Evolutionary conservation across 306 rosid genomes (phyloP).

Genomic region (Oemleria cerasiformis): DNA sequence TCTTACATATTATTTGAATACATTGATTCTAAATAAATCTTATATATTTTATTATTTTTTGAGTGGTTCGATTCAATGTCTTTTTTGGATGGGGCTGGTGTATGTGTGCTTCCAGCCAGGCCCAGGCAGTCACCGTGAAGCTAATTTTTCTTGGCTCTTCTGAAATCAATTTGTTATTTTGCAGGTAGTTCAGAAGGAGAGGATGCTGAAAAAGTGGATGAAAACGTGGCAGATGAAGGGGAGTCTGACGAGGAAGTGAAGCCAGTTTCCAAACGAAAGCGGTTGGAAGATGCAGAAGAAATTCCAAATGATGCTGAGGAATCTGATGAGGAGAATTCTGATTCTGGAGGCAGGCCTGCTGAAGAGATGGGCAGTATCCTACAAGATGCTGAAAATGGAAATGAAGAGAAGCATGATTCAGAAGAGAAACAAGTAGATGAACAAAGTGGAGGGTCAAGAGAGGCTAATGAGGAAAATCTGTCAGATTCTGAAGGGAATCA

Average conservation of each 20-base stretch:
- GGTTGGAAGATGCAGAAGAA: conserved; percentile 29
- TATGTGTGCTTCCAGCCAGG: background rate
- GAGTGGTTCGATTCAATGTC: background rate
- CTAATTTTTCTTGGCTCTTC: background rate
- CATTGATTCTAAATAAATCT: too few relatives aligned
- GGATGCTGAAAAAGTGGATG: conserved; percentile 38
- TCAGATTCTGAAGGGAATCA: conserved; percentile 45
- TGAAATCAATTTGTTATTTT: conserved; percentile 13
- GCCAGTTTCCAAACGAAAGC: conserved; percentile 43
- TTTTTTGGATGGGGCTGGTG: conserved; percentile 7
- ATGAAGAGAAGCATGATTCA: conserved; percentile 39
- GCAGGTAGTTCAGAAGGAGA: conserved; percentile 65
- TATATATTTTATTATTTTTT: too few relatives aligned
- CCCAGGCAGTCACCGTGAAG: background rate
- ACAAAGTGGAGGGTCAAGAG: conserved; percentile 43
- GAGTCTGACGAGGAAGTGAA: conserved; percentile 49
- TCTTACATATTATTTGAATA: too few relatives aligned
- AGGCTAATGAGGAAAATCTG: conserved; percentile 38
- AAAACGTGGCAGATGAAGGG: conserved; percentile 36
- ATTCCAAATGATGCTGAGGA: conserved; percentile 37
- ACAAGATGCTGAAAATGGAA: conserved; percentile 39
- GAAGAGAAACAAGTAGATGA: conserved; percentile 53
- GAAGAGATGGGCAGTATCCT: conserved; percentile 37
- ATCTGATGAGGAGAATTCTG: conserved; percentile 50
- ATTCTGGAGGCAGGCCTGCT: conserved; percentile 34